Conservation (phyloP, 1,139 yeast genomes). For the Candida sp. region DNA sequence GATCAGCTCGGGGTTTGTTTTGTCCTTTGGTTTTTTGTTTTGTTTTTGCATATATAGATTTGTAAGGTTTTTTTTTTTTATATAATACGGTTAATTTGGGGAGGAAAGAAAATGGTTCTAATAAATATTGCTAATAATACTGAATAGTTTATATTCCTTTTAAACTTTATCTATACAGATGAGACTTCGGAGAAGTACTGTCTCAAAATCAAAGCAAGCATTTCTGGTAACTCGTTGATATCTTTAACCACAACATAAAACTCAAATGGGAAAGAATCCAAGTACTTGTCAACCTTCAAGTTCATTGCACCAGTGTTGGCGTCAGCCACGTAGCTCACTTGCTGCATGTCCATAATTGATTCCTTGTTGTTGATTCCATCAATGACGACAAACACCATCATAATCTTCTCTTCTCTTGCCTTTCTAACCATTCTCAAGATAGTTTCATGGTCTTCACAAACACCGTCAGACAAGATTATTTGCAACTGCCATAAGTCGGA, state of each 20-base stretch:
- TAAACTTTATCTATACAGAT: conserved; percentile 11
- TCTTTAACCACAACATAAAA: conserved; percentile 94
- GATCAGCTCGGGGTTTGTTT: too few species aligned
- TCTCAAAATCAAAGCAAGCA: conserved; percentile 86
- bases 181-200: conserved; percentile 84
- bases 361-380: conserved; percentile 88
- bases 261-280: conserved; percentile 97
- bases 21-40: too few species aligned
- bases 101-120: neutral
- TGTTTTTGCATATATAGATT: neutral
- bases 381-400: conserved; percentile 94
- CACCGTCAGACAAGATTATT: conserved; percentile 94
- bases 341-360: conserved; percentile 94
- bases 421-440: conserved; percentile 83
- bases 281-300: conserved; percentile 79
- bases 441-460: conserved; percentile 92
- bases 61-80: neutral
- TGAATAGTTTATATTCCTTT: neutral
- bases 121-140: neutral
- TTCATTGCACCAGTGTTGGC: conserved; percentile 73
- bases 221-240: conserved; percentile 88
- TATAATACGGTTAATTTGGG: neutral
- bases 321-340: conserved; percentile 75
- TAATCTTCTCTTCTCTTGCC: conserved; percentile 91
- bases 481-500: conserved; percentile 92